Conservation (phyloP, 1,284 basidiomycete species). For the Ustilago nuda region DNA sequence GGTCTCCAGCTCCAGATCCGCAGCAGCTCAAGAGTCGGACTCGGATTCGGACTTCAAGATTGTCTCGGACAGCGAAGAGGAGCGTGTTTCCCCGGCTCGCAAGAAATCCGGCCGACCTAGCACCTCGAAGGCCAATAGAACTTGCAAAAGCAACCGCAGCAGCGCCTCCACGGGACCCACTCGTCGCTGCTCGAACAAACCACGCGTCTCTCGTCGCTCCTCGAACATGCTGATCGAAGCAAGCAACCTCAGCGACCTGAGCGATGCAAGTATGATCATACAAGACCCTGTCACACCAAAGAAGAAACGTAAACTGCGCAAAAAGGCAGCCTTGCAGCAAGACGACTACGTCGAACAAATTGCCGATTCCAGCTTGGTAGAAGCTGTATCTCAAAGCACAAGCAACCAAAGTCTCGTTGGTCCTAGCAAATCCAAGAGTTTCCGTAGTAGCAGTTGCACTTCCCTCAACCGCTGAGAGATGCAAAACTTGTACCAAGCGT, state of each 20-base stretch:
- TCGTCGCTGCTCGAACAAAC: constrained; percentile 38
- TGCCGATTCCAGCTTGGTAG: constrained; percentile 46
- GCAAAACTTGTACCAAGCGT: neutral
- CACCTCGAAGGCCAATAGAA: constrained; percentile 8
- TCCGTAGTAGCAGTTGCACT: constrained; percentile 22
- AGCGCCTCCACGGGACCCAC: constrained; percentile 29
- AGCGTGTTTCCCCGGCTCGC: constrained; percentile 14
- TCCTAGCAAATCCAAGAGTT: constrained; percentile 25
- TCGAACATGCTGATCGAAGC: constrained; percentile 30
- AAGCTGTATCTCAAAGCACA: constrained; percentile 38
- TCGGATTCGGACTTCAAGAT: constrained; percentile 27
- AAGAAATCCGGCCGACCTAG: constrained; percentile 34
- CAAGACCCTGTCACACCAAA: constrained; percentile 27
- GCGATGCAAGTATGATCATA: constrained; percentile 44
- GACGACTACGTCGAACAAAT: constrained; percentile 57
- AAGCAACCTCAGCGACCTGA: constrained; percentile 30
- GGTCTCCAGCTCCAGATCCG: constrained; percentile 16
- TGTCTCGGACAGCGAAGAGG: constrained; percentile 30
- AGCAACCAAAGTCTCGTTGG: constrained; percentile 12
- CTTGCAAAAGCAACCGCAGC: constrained; percentile 23
- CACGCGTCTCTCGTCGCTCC: constrained; percentile 18
- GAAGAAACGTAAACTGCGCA: constrained; percentile 53
- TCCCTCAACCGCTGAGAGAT: neutral
- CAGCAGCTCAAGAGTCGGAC: constrained; percentile 26
- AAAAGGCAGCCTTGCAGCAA: constrained; percentile 53